Percentiles rank a stretch among this genome's conserved stretches.
Conservation (phyloP, 1,139 yeast species). For the Nakaseomyces uthaithaninus region DNA sequence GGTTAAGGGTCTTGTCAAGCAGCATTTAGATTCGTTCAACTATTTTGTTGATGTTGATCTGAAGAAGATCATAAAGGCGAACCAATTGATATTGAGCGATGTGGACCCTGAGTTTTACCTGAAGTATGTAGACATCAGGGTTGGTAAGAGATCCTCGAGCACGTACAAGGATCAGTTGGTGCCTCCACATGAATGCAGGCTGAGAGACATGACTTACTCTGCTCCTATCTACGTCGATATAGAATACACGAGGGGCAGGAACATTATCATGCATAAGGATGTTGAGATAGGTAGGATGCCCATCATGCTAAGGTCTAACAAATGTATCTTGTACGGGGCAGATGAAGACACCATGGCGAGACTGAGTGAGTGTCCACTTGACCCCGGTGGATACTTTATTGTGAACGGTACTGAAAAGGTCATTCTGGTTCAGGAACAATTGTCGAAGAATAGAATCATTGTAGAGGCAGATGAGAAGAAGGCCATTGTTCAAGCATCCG, state of each 20-base stretch:
- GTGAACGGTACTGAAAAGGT: slow-evolving; percentile 98
- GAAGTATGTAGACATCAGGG: slow-evolving; percentile 84
- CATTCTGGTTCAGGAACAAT: slow-evolving; percentile 91
- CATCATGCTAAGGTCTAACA: slow-evolving; percentile 86
- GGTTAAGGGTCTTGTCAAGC: slow-evolving; percentile 93
- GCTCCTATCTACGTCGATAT: slow-evolving; percentile 97
- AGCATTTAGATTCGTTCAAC: slow-evolving; percentile 93
- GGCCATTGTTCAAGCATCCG: slow-evolving; percentile 92
- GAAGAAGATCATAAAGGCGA: slow-evolving; percentile 85
- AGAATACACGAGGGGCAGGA: slow-evolving; percentile 90
- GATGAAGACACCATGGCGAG: slow-evolving; percentile 78
- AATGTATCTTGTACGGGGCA: slow-evolving; percentile 76
- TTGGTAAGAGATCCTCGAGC: slow-evolving; percentile 60
- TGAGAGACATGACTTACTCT: slow-evolving; percentile 89
- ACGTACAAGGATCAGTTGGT: slow-evolving; percentile 41
- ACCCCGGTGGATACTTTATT: slow-evolving; percentile 97
- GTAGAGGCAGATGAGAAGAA: slow-evolving; percentile 96
- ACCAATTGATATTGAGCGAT: slow-evolving; percentile 80
- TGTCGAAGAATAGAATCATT: slow-evolving; percentile 92
- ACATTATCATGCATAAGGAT: slow-evolving; percentile 81
- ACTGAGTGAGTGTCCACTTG: slow-evolving; percentile 90
- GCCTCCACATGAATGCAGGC: slow-evolving; percentile 94
- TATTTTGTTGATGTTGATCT: slow-evolving; percentile 90
- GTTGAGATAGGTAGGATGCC: slow-evolving; percentile 98
- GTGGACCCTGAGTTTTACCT: slow-evolving; percentile 95